Evolutionary conservation across 768 basidiomycete species (phyloP), one percentile per base, ranked within the genome.

Genomic region (Pulveroboletus sp.): DNA sequence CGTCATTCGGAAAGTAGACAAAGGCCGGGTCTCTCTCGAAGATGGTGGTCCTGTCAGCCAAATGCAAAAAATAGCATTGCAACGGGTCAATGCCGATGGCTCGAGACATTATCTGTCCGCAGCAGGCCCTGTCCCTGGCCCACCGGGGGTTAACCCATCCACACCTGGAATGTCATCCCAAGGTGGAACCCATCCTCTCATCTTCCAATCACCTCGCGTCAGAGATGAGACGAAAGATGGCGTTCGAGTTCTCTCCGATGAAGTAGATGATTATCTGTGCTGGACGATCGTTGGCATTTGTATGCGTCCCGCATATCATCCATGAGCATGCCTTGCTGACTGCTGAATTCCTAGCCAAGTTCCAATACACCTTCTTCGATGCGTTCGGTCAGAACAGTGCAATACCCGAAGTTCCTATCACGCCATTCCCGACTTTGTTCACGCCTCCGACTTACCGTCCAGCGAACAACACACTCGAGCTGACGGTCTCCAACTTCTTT

Each of bases 281-380:
- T 96, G 93, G 93, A 92, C 91, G 12, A 93, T 96, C 58, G 91
- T 93, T 56, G 91, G 93, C 32, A 93, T 95, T 45, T 91, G 93
- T 93, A 70, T 68, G 87, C 73, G 53, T 60, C 19, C 50, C 41
- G 51, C 47, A 41, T 23, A 39, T 41, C 47, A 16, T 43, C 37
- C 42, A 23, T 40, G 11, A 40, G 24, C 51, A 49, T 43, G 47
- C 49, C 42, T 51, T 49, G 54, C 56, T 60, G 39, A 70, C 58
- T 45, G 50, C 47, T 38, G 3, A 20, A 46, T 50, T 54, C 62
- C 17, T 58, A 93, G 90, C 91, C 47, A 92, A 93, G 69, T 93
- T 93, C 69, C 89, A 93, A 61, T 94, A 93, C 66, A 92, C 90
- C 16, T 95, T 95, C 67, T 93, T 94, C 64, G 89, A 93, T 60